Conservation (phyloP, 371 early-diverging fungal species). For the Lichtheimia ornata region DNA sequence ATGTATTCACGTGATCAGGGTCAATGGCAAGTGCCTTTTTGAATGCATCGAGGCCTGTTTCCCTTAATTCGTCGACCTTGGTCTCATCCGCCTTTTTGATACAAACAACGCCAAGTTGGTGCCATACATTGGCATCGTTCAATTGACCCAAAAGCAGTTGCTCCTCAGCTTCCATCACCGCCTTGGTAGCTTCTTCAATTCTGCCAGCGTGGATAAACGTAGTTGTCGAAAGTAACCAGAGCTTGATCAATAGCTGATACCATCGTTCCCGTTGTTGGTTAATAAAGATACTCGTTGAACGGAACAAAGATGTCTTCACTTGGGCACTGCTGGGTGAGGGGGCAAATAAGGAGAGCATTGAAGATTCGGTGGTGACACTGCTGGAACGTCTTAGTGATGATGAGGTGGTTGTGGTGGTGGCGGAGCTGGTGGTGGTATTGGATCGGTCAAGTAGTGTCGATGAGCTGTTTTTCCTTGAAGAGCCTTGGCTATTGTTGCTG, state of each 20-base stretch:
- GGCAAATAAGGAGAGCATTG: neutral
- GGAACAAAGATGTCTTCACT: constrained; percentile 4
- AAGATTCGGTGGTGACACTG: neutral
- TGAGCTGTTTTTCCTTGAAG: neutral
- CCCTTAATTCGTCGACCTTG: constrained; percentile 11
- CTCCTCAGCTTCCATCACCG: constrained; percentile 65
- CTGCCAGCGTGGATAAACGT: constrained; percentile 58
- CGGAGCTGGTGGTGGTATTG: neutral
- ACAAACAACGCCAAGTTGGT: constrained; percentile 53
- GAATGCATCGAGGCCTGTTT: constrained; percentile 43
- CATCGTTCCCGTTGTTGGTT: constrained; percentile 25
- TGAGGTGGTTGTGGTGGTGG: neutral
- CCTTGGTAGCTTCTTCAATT: constrained; percentile 62
- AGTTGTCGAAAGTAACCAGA: constrained; percentile 64
- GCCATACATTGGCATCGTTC: constrained; percentile 58
- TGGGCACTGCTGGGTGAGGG: neutral
- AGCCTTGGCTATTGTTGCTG: constrained; percentile 1
- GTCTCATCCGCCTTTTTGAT: constrained; percentile 10
- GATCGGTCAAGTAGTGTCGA: neutral
- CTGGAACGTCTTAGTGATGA: neutral
- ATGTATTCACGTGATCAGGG: constrained; percentile 29
- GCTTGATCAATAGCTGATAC: constrained; percentile 28
- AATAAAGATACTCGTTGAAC: constrained; percentile 15
- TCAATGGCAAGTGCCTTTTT: constrained; percentile 51
- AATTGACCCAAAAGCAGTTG: constrained; percentile 27